phyloP scores from a whole-genome alignment of 1,284 basidiomycete species.

The Exobasidium rhododendri region DNA sequence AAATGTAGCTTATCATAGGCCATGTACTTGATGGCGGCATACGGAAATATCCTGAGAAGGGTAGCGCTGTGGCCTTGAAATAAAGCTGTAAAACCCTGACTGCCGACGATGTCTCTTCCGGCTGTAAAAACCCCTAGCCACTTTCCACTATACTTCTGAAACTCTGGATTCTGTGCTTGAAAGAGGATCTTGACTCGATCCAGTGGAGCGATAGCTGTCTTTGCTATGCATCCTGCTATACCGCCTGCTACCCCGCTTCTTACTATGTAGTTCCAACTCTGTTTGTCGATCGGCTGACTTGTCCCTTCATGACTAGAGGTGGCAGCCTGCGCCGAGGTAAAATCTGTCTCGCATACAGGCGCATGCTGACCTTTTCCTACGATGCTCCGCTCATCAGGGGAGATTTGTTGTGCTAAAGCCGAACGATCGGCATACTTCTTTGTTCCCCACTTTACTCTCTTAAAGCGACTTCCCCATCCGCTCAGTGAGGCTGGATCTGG shows the following conservation, averaged over 20 bases:
- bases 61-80: slow-evolving; percentile 96
- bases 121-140: slow-evolving; percentile 84
- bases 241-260: slow-evolving; percentile 86
- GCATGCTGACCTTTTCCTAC: neutral
- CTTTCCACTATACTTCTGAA: slow-evolving; percentile 81
- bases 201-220: slow-evolving; percentile 92
- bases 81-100: slow-evolving; percentile 73
- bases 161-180: slow-evolving; percentile 94
- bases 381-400: neutral
- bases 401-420: neutral
- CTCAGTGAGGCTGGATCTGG: neutral
- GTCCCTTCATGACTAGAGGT: neutral
- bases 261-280: slow-evolving; percentile 69
- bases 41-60: slow-evolving; percentile 73
- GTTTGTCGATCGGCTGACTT: slow-evolving; percentile 58
- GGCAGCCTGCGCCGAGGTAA: neutral
- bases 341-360: slow-evolving; percentile 18
- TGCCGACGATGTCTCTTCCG: slow-evolving; percentile 71
- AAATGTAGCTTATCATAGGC: slow-evolving; percentile 84
- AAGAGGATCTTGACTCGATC: slow-evolving; percentile 99
- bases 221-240: slow-evolving; percentile 88
- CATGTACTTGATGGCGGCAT: slow-evolving; percentile 95
- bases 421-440: neutral
- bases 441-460: neutral
- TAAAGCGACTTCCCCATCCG: neutral